Evolutionary conservation across 202 grass and related monocot species (phyloP), one percentile per base, ranked within the genome.

Genomic region (Elaeis oleifera): DNA sequence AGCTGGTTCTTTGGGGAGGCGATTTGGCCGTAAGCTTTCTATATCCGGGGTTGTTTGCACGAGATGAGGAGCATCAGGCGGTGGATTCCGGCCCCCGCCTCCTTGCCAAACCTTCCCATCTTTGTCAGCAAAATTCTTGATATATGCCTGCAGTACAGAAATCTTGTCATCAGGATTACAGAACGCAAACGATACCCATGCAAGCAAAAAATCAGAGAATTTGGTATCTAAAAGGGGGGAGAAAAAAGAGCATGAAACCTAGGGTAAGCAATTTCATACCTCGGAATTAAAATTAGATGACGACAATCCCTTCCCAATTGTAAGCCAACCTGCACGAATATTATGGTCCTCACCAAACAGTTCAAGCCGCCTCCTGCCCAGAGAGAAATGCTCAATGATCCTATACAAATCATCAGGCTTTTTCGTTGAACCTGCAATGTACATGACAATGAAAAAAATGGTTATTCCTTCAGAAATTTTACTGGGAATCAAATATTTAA

Each of bases 261-360:
- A 44, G 36, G 36, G 9, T 44, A 44, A 39, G 36, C 36, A 44
- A 44, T 44, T 44, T 44, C 36, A 13, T 86, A 89, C 92, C 92
- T 97, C 92, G 63, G 85, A 83, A 68, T 84, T 89, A 61, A 86
- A 91, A 74, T 97, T 97, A 59, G 92, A 91, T 48, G 86, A 97
- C 0, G 92, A 97, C 54, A 97, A 70, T 65, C 76, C 85, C 70
- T 89, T 97, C 16, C 92, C 92, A 23, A 97, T 75, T 18, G 87
- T 97, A 55, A 97, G 79, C 92, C 92, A 97, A 24, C 87, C 87
- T 0, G 87, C 79, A 0, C 87, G 84, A 23, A 97, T 97, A n/a
- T 97, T 97, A 74, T 91, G 87, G 65, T 91, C 92, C 78, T 91
- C 91, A n/a, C 92, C 92, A 63, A 97, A 97, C 58, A 97, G 83